A percentile compares a stretch with the other conserved stretches of the same genome.
phyloP scores from a whole-genome alignment of 1,284 basidiomycete genomes.

The Acaromyces ingoldii region DNA sequence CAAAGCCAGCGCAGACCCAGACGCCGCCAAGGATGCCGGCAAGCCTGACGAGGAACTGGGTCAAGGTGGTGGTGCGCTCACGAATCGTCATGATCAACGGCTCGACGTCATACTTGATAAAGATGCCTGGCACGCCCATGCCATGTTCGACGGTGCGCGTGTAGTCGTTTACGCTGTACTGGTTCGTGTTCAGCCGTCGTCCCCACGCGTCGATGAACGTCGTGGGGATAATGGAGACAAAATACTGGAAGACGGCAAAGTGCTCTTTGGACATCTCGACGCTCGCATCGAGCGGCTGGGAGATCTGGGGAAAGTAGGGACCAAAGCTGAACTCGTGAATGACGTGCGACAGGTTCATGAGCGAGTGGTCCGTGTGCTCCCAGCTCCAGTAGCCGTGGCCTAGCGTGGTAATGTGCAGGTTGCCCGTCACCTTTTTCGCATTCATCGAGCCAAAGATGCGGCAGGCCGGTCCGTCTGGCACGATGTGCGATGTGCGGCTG shows the following conservation, averaged over 20 bases:
- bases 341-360: constrained; percentile 94
- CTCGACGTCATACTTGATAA: constrained; percentile 74
- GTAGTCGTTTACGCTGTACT: constrained; percentile 95
- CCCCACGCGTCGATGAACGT: constrained; percentile 73
- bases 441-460: constrained; percentile 76
- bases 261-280: constrained; percentile 75
- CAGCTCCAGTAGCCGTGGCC: constrained; percentile 87
- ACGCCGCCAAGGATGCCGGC: constrained; percentile 54
- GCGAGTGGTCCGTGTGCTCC: constrained; percentile 82
- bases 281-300: constrained; percentile 74
- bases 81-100: constrained; percentile 77
- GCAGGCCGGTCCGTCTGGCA: constrained; percentile 60
- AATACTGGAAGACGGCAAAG: constrained; percentile 72
- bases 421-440: constrained; percentile 82
- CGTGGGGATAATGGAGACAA: constrained; percentile 88
- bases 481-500: constrained; percentile 40
- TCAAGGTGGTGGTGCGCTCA: constrained; percentile 75
- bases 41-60: constrained; percentile 75
- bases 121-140: constrained; percentile 64
- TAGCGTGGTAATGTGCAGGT: constrained; percentile 66
- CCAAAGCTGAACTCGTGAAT: constrained; percentile 96
- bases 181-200: constrained; percentile 66
- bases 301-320: constrained; percentile 89
- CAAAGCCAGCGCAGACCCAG: constrained; percentile 46
- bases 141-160: constrained; percentile 71